phyloP scores from a whole-genome alignment of 2,329 filamentous ascomycete species.

The Colletotrichum sublineola region DNA sequence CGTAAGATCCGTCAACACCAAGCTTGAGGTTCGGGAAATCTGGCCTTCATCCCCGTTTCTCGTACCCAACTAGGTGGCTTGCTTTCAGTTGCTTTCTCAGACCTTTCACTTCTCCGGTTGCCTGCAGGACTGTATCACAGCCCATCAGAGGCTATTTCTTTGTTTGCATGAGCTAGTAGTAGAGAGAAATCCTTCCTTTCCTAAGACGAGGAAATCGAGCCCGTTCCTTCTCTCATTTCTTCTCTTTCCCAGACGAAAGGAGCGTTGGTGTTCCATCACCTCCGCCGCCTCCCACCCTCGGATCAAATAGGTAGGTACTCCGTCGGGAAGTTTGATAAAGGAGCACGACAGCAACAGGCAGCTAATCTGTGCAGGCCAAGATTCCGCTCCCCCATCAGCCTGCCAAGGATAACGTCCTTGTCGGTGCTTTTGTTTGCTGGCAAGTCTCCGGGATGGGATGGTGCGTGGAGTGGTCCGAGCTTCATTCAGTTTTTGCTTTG shows the following conservation, averaged over 20 bases:
- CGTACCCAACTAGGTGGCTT: not conserved
- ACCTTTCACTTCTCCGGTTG: too few relatives aligned
- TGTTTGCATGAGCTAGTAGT: too few relatives aligned
- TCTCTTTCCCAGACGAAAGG: not conserved
- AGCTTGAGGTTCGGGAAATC: not conserved
- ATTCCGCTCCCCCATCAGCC: not conserved
- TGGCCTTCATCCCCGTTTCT: slow-evolving; percentile 10
- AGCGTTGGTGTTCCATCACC: slow-evolving; percentile 18
- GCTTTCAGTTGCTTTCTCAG: not conserved
- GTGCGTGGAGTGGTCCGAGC: slow-evolving; percentile 12
- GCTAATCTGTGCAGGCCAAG: not conserved
- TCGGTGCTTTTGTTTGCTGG: slow-evolving; percentile 7
- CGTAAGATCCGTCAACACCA: slow-evolving; percentile 6
- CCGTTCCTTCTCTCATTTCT: too few relatives aligned
- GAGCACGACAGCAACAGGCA: not conserved
- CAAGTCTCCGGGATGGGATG: not conserved
- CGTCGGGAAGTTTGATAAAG: not conserved
- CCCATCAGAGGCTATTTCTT: too few relatives aligned
- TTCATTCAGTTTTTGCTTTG: slow-evolving; percentile 2
- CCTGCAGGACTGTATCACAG: too few relatives aligned
- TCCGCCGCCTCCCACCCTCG: not conserved
- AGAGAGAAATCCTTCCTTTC: too few relatives aligned
- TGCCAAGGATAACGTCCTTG: slow-evolving; percentile 4
- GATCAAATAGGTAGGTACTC: too few relatives aligned
- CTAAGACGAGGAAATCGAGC: too few relatives aligned